Evolutionary conservation across 2,329 filamentous ascomycete species (phyloP), one percentile per base, ranked within the genome.

Genomic region (Trichoderma endophyticum): DNA sequence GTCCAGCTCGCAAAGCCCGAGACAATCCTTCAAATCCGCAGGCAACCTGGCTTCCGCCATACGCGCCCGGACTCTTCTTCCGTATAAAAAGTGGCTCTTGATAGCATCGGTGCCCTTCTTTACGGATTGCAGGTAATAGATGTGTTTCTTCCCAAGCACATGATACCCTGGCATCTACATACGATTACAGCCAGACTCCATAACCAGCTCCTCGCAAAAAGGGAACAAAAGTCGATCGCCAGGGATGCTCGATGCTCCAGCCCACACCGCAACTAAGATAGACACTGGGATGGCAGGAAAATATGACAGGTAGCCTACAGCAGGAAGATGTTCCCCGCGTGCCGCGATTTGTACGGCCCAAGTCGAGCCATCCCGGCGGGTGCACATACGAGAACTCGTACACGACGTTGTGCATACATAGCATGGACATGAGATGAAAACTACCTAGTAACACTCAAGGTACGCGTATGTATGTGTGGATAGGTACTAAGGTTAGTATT

Each of bases 1-100:
- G 65, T 68, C 24, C 65, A 68, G 34, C 51, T 43, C 61, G 11
- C 54, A 59, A 59, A 68, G 65, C 65, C 65, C 54, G 65, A 68
- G 65, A 68, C 65, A 60, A 59, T 67, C 11, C 11, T 14, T 24
- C 24, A 3, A 3, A 8, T 34, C 48, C 48, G 18, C 11, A 21
- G 4, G 39, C 36, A 36, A 9, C 11, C 15, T 30, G 15, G 3
- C 18, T 12, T 26, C 32, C 30, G 11, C 32, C n/a, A 24, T 59
- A 65, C 43, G 63, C 43, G 18, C 43, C 30, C n/a, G 63, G 63
- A 28, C 63, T 66, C 48, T 15, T 66, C 48, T 9, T 34, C 21
- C 9, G 36, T 48, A 4, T 6, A 34, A 65, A 36, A 68, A 28
- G 65, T 43, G 65, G 65, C 26, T 43, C 65, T 32, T 21, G n/a